Conservation (phyloP, 1,139 yeast genomes). For the Suhomyces terraborum region DNA sequence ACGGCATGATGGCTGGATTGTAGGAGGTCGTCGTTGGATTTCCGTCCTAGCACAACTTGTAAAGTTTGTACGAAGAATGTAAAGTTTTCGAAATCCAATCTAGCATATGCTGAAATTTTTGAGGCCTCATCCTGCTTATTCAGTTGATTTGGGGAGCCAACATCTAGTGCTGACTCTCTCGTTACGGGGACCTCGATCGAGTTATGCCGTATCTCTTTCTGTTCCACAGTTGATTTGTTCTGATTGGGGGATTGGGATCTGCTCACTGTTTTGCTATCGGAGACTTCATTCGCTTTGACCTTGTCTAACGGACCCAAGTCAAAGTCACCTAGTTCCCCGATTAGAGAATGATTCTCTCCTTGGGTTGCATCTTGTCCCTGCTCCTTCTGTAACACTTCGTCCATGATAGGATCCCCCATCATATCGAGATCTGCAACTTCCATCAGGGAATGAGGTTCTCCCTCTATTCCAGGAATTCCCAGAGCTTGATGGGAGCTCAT, state of each 20-base stretch:
- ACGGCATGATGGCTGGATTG: slow-evolving; percentile 60
- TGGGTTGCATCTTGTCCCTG: slow-evolving; percentile 1
- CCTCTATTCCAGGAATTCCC: slow-evolving; percentile 1
- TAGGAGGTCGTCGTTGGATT: slow-evolving; percentile 62
- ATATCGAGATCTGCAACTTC: slow-evolving; percentile 5
- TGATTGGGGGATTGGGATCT: slow-evolving; percentile 18
- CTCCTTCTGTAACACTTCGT: slow-evolving; percentile 7
- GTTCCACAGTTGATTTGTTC: slow-evolving; percentile 1
- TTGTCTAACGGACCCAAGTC: slow-evolving; percentile 20
- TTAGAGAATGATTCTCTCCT: slow-evolving; percentile 1
- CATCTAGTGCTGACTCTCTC: slow-evolving; percentile 21
- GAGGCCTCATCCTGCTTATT: slow-evolving; percentile 32
- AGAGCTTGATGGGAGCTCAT: slow-evolving; percentile 10
- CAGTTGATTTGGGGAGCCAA: slow-evolving; percentile 1
- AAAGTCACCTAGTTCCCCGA: slow-evolving; percentile 12
- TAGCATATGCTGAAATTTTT: slow-evolving; percentile 87
- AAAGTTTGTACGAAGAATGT: slow-evolving; percentile 95
- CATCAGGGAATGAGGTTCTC: slow-evolving; percentile 2
- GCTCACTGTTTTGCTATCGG: slow-evolving; percentile 20
- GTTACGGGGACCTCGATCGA: slow-evolving; percentile 24
- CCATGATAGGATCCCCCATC: slow-evolving; percentile 7
- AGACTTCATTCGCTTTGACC: slow-evolving; percentile 11
- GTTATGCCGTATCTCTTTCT: slow-evolving; percentile 17
- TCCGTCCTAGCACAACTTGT: slow-evolving; percentile 88
- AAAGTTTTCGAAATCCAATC: slow-evolving; percentile 87